Evolutionary conservation across 352 stramenopile species (phyloP).

Genomic region (Pythium volutum): DNA sequence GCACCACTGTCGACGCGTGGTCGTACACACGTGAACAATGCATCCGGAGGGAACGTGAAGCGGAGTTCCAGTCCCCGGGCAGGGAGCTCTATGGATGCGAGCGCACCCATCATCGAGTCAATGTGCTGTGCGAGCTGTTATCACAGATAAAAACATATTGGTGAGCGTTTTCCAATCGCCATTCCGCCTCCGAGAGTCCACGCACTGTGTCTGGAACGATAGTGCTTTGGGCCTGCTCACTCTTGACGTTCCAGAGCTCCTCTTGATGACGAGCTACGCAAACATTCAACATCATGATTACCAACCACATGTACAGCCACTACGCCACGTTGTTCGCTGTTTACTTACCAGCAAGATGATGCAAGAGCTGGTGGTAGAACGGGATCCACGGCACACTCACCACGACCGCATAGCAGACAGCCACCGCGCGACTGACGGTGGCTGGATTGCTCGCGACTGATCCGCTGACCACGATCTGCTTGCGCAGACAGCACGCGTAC

Average conservation of each 20-base stretch:
- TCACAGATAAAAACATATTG: neutral
- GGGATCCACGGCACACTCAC: conserved; percentile 21
- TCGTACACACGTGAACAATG: neutral
- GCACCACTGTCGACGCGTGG: conserved; percentile 14
- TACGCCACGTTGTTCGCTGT: too few relatives aligned
- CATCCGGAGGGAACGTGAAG: conserved; percentile 1
- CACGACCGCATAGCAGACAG: conserved; percentile 26
- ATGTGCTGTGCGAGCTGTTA: conserved; percentile 18
- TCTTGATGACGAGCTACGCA: conserved; percentile 16
- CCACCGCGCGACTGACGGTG: neutral
- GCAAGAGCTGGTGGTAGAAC: conserved; percentile 19
- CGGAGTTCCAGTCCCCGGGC: neutral
- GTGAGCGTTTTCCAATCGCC: neutral
- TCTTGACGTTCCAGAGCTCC: neutral
- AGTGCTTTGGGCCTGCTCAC: conserved; percentile 7
- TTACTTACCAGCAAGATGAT: conserved; percentile 21
- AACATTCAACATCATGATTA: neutral
- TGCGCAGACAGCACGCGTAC: conserved; percentile 29
- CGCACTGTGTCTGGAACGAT: conserved; percentile 21
- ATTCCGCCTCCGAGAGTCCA: neutral
- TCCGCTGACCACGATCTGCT: neutral
- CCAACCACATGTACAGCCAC: too few relatives aligned
- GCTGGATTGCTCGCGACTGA: neutral
- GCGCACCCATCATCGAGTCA: conserved; percentile 17
- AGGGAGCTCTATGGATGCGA: conserved; percentile 2